Evolutionary conservation across 2,329 filamentous ascomycete species (phyloP).

Genomic region (Tolypocladium paradoxum): DNA sequence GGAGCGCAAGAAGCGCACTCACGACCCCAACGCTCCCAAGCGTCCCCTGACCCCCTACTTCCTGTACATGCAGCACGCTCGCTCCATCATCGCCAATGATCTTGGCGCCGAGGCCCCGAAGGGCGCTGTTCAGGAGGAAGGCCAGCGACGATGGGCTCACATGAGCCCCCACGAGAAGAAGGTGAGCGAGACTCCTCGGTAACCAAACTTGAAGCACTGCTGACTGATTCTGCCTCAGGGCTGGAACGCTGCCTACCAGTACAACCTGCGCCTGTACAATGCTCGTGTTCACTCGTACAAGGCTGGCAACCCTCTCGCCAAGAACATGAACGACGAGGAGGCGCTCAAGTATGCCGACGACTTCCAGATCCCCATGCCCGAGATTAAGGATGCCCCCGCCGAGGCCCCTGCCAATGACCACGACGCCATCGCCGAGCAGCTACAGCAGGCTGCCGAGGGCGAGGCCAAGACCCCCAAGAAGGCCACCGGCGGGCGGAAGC

Average conservation of each 20-base stretch:
- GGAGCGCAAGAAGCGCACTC: constrained; percentile 78
- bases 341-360: constrained; percentile 50
- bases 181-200: neutral
- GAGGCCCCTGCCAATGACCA: constrained; percentile 32
- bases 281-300: constrained; percentile 56
- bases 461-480: constrained; percentile 50
- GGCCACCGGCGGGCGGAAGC: constrained; percentile 38
- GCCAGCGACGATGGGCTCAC: constrained; percentile 72
- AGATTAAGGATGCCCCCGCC: constrained; percentile 29
- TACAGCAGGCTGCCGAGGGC: constrained; percentile 35
- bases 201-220: neutral
- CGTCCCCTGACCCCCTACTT: constrained; percentile 90
- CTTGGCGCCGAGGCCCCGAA: constrained; percentile 67
- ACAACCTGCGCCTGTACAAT: constrained; percentile 56
- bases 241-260: constrained; percentile 58
- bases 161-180: constrained; percentile 65
- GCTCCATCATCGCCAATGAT: constrained; percentile 70
- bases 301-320: constrained; percentile 44
- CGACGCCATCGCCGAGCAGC: constrained; percentile 48
- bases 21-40: constrained; percentile 92
- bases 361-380: constrained; percentile 42
- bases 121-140: constrained; percentile 79
- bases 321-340: constrained; percentile 51
- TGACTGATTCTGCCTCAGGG: constrained; percentile 20
- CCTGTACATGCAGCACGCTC: constrained; percentile 82